These are phyloP conservation scores for Ganoderma boninense DNA, from an alignment of 1,284 basidiomycete genomes.

Conservation along the genomic window DNA sequence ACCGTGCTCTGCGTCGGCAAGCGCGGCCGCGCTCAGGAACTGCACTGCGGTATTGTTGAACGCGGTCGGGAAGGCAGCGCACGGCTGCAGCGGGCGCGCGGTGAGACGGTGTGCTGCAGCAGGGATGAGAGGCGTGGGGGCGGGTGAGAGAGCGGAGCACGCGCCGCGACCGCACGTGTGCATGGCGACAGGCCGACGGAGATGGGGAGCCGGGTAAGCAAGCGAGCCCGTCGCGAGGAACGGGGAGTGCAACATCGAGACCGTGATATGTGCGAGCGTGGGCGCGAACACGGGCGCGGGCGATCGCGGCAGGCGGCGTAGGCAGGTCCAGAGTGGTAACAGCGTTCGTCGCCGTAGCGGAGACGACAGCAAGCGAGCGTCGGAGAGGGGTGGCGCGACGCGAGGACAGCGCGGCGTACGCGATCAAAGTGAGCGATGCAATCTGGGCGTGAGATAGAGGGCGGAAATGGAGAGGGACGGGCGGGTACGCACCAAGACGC, in stretches of 20 bases:
- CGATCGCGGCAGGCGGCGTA: conserved; percentile 4
- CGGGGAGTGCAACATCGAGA: conserved; percentile 9
- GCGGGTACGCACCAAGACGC: conserved; percentile 45
- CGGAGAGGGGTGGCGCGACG: too few relatives aligned
- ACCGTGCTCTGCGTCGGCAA: conserved; percentile 26
- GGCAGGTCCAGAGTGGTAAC: conserved; percentile 11
- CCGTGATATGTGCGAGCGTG: neutral
- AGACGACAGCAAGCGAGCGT: neutral
- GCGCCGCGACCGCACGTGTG: neutral
- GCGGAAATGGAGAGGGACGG: conserved; percentile 7
- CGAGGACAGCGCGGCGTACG: neutral
- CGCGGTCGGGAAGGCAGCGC: conserved; percentile 61
- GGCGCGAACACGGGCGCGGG: neutral
- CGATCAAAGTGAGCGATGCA: neutral
- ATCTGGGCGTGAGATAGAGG: conserved; percentile 2
- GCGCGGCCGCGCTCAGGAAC: conserved; percentile 44
- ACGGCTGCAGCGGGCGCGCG: conserved; percentile 56
- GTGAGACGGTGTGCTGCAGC: conserved; percentile 55
- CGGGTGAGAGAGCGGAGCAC: neutral
- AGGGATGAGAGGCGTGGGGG: neutral
- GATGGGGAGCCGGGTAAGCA: neutral
- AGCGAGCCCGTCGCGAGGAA: conserved; percentile 3
- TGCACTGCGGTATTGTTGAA: conserved; percentile 75
- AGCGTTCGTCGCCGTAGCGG: neutral
- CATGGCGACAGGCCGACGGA: neutral